Conservation (phyloP, 192 early-diverging fungal genomes). For the Coemansia sp. region DNA sequence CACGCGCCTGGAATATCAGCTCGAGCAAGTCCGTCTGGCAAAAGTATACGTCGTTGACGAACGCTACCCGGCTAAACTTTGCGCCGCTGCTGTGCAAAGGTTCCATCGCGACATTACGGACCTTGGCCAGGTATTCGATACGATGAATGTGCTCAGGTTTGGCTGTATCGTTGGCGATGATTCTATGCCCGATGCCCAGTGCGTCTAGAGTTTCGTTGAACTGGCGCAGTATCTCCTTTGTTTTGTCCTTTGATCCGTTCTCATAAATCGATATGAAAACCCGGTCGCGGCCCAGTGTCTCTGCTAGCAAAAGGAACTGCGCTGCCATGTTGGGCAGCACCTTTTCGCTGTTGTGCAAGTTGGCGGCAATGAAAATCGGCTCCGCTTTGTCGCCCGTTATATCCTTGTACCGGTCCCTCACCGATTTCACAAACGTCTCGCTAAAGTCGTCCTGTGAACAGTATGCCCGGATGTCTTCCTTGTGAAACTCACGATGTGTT, state of each 20-base stretch:
- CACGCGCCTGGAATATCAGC: conserved; percentile 49
- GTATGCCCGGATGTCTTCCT: conserved; percentile 17
- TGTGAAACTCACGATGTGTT: not conserved
- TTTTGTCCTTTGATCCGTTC: conserved; percentile 53
- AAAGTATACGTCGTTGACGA: conserved; percentile 56
- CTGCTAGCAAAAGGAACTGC: conserved; percentile 38
- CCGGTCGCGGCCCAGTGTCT: conserved; percentile 31
- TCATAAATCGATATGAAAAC: conserved; percentile 58
- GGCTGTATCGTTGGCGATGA: conserved; percentile 17
- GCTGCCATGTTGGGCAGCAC: conserved; percentile 49
- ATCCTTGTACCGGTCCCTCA: conserved; percentile 22
- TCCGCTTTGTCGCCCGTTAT: not conserved
- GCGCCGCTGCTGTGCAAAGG: conserved; percentile 26
- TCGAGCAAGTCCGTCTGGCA: conserved; percentile 59
- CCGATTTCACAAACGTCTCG: conserved; percentile 14
- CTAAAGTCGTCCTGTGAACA: conserved; percentile 19
- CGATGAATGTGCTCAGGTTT: conserved; percentile 21
- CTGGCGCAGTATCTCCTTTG: conserved; percentile 35
- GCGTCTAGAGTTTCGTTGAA: conserved; percentile 16
- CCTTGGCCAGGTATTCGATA: conserved; percentile 56
- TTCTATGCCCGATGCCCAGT: conserved; percentile 33
- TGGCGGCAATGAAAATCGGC: conserved; percentile 41
- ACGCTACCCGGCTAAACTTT: conserved; percentile 39
- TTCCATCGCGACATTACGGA: conserved; percentile 55
- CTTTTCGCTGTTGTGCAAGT: conserved; percentile 49